Conservation (phyloP, 140 eudicot genomes). For the Bidens hawaiensis region DNA sequence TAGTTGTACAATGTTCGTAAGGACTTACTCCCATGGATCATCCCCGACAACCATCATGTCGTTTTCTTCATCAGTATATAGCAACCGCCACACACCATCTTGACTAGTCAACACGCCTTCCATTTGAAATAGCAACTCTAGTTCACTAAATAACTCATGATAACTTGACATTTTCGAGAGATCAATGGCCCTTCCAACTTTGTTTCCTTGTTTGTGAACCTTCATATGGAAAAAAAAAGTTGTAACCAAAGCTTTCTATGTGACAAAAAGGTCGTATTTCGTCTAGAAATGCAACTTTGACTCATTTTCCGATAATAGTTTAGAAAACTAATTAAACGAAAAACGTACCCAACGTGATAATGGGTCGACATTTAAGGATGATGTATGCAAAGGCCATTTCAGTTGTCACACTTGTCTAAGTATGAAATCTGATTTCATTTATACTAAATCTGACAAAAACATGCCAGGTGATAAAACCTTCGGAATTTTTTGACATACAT, state of each 20-base stretch:
- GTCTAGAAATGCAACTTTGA: background rate
- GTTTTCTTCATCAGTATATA: constrained; percentile 74
- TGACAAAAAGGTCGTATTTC: background rate
- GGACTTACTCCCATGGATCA: constrained; percentile 95
- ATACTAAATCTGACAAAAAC: too few relatives aligned
- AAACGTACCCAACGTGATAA: too few relatives aligned
- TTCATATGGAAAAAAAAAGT: constrained; percentile 13
- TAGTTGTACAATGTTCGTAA: background rate
- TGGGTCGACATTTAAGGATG: too few relatives aligned
- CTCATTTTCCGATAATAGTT: too few relatives aligned
- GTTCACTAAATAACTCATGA: constrained; percentile 55
- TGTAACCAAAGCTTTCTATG: background rate
- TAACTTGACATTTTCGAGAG: constrained; percentile 65
- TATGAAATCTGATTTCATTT: too few relatives aligned
- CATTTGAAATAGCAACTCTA: constrained; percentile 76
- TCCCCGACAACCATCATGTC: constrained; percentile 89
- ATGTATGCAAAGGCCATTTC: too few relatives aligned
- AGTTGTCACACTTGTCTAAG: too few relatives aligned
- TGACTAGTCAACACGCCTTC: constrained; percentile 64
- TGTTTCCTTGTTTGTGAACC: constrained; percentile 94
- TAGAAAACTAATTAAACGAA: too few relatives aligned
- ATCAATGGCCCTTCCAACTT: constrained; percentile 89
- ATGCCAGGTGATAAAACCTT: too few relatives aligned
- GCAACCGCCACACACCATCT: constrained; percentile 59
- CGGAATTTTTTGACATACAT: too few relatives aligned